Percentiles rank a stretch among this genome's conserved stretches.
Evolutionary conservation across 1,139 yeast species (phyloP).

Genomic region (Pichia sp.): DNA sequence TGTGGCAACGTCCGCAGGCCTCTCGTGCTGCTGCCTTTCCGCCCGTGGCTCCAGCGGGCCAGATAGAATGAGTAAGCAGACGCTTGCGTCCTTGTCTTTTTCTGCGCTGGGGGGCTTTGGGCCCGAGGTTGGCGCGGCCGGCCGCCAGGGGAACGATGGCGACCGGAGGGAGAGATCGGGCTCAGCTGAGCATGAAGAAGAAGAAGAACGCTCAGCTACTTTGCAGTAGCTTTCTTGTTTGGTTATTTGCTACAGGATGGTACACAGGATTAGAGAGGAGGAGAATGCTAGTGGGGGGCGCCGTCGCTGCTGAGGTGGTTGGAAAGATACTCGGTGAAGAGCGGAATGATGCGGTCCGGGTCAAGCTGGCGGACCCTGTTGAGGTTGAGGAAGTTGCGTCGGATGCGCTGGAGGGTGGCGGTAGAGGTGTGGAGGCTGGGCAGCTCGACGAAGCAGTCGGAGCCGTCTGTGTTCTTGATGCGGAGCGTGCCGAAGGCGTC

Average conservation of each 20-base stretch:
- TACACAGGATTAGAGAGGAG: neutral
- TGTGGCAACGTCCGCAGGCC: too few relatives aligned
- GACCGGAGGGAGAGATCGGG: too few relatives aligned
- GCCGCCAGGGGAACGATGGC: too few relatives aligned
- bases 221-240: too few relatives aligned
- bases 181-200: too few relatives aligned
- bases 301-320: slow-evolving; percentile 37
- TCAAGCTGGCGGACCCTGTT: slow-evolving; percentile 77
- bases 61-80: too few relatives aligned
- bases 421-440: slow-evolving; percentile 63
- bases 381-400: slow-evolving; percentile 75
- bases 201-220: too few relatives aligned
- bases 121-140: too few relatives aligned
- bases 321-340: slow-evolving; percentile 72
- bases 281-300: neutral
- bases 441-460: slow-evolving; percentile 45
- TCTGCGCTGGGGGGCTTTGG: too few relatives aligned
- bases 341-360: slow-evolving; percentile 56
- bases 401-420: slow-evolving; percentile 76
- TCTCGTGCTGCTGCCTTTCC: too few relatives aligned
- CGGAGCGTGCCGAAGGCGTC: slow-evolving; percentile 46
- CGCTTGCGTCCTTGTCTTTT: too few relatives aligned
- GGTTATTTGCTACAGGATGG: neutral
- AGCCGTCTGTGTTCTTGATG: slow-evolving; percentile 30
- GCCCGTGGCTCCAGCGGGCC: too few relatives aligned